Base-by-base conservation (phyloP, 768 basidiomycete species). In the Kwoniella heveanensis region DNA sequence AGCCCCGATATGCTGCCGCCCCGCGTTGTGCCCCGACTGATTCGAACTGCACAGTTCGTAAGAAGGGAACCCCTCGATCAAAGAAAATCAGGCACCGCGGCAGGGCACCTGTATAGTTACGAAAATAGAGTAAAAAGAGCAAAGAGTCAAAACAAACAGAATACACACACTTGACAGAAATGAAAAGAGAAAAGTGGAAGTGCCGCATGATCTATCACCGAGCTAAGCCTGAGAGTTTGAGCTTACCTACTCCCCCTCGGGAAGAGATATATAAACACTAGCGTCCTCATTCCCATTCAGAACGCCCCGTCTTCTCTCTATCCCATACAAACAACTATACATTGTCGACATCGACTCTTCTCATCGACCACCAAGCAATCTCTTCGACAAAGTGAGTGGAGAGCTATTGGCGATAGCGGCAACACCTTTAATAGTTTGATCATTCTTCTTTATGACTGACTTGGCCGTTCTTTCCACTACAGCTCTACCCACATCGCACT, bases 221-320 rank as follows among this genome's bases (percentile, higher is more conserved):
- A 9, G 15, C 39, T 44, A 44, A 17, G 4, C 15, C 8, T 3
- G 10, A 9, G 15, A 44, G 39, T 17, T 44, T 44, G 39, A 44
- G 39, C 39, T 44, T 44, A 44, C 39, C 8, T 44, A 44, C 39
- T 44, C 39, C 39, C 32, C 39, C 39, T 44, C 39, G 39, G 39
- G 39, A 44, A 44, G 39, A 17, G 8, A 44, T 44, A 44, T 44
- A 44, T 44, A 44, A 44, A 19, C n/a, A 44, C 10, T 17, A 44
- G 39, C 39, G 8, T 17, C 17, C 6, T 44, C 39, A 17, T 10
- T 44, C 39, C 15, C 39, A 44, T 44, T 44, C 39, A 44, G 8
- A 44, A 44, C 39, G 39, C 39, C 39, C 39, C 39, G n/a, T n/a
- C 39, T 17, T 44, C 17, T 44, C 39, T 44, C 19, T 17, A 10